A percentile compares a stretch with the other conserved stretches of the same genome.
Conservation (phyloP, 2,329 filamentous ascomycete species). For the Neopestalotiopsis clavispora region DNA sequence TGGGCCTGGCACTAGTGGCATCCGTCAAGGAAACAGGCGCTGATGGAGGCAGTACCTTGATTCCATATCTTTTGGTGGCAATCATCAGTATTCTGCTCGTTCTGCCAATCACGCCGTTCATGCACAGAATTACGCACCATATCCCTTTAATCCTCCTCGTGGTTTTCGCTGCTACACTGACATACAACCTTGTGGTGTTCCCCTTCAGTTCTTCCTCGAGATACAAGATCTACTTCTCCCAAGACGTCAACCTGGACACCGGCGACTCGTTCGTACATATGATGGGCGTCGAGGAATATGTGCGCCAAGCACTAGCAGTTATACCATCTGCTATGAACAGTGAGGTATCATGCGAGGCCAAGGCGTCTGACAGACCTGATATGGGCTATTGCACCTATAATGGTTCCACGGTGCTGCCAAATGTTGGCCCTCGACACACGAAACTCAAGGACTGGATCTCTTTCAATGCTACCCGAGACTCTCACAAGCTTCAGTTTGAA, state of each 20-base stretch:
- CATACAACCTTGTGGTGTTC: conserved; percentile 87
- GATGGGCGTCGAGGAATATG: conserved; percentile 69
- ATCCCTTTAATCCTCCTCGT: conserved; percentile 77
- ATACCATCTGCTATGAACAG: conserved; percentile 75
- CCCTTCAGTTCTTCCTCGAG: conserved; percentile 82
- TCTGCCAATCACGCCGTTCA: conserved; percentile 79
- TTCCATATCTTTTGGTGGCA: conserved; percentile 63
- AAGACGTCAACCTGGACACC: conserved; percentile 70
- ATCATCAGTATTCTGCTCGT: conserved; percentile 73
- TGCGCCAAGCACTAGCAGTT: conserved; percentile 68
- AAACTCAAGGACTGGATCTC: conserved; percentile 36
- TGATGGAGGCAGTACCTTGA: conserved; percentile 74
- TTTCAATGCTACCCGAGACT: conserved; percentile 4
- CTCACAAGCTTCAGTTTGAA: conserved; percentile 63
- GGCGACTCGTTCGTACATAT: conserved; percentile 60
- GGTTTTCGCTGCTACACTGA: conserved; percentile 74
- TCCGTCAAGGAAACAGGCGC: conserved; percentile 78
- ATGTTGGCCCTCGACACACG: conserved; percentile 55
- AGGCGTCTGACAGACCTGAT: conserved; percentile 48
- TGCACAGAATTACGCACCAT: conserved; percentile 85
- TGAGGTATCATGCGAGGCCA: conserved; percentile 54
- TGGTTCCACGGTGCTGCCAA: conserved; percentile 63
- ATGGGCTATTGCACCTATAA: conserved; percentile 73
- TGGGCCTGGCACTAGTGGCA: conserved; percentile 72
- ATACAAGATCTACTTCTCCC: conserved; percentile 87